These are phyloP conservation scores for Cyclostephanos tholiformis DNA, from an alignment of 108 stramenopile genomes.

Conservation along the genomic window DNA sequence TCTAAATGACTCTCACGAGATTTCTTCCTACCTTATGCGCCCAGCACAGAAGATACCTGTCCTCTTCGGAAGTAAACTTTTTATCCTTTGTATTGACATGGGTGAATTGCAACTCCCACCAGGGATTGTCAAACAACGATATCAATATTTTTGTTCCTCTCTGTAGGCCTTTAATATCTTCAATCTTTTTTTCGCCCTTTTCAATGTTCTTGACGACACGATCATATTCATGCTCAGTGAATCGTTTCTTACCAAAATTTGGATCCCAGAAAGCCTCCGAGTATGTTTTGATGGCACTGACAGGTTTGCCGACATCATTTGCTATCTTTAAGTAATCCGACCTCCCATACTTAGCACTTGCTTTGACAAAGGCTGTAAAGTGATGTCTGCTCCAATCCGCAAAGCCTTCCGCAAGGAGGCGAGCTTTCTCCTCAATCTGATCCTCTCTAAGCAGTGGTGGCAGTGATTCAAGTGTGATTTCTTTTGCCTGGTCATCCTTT, in stretches of 20 bases:
- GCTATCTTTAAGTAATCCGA: slow-evolving; percentile 82
- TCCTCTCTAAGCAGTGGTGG: slow-evolving; percentile 86
- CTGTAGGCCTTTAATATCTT: slow-evolving; percentile 73
- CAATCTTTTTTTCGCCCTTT: slow-evolving; percentile 84
- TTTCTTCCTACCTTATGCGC: slow-evolving; percentile 68
- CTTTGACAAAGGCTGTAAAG: slow-evolving; percentile 82
- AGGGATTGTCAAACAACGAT: slow-evolving; percentile 87
- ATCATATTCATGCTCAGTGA: slow-evolving; percentile 85
- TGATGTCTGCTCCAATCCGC: slow-evolving; percentile 86
- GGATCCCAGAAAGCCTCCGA: slow-evolving; percentile 87
- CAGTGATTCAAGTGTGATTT: slow-evolving; percentile 12
- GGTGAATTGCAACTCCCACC: slow-evolving; percentile 84
- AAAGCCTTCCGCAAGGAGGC: slow-evolving; percentile 88
- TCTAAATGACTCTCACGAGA: neutral
- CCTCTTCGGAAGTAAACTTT: slow-evolving; percentile 50
- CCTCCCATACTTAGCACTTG: slow-evolving; percentile 67
- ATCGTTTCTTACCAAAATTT: slow-evolving; percentile 60
- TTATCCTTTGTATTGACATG: slow-evolving; percentile 61
- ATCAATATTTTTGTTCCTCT: slow-evolving; percentile 66
- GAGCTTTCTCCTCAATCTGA: slow-evolving; percentile 77
- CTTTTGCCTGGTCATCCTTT: neutral
- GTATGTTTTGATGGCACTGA: slow-evolving; percentile 84
- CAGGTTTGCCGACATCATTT: slow-evolving; percentile 86
- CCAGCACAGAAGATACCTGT: slow-evolving; percentile 57
- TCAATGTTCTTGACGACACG: slow-evolving; percentile 74